These are phyloP conservation scores for Saxophila tyrrhenica DNA, from an alignment of 495 filamentous ascomycete genomes.

Conservation along the genomic window DNA sequence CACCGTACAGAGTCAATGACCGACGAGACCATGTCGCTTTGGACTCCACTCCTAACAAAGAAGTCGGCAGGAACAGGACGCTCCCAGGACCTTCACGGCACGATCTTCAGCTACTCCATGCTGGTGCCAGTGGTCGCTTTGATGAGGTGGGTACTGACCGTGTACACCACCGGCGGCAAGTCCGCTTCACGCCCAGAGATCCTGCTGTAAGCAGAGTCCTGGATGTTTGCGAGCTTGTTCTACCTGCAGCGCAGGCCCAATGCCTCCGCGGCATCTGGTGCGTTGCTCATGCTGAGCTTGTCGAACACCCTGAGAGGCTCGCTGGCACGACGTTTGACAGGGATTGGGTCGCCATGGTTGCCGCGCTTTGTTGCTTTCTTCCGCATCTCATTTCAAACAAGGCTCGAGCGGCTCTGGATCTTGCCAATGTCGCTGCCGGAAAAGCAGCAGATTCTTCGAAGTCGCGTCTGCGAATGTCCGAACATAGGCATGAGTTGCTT, in stretches of 20 bases:
- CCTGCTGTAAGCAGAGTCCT: constrained; percentile 2
- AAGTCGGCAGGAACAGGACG: constrained; percentile 11
- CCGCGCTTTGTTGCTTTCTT: constrained; percentile 2
- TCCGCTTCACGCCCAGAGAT: constrained; percentile 9
- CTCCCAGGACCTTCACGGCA: not conserved
- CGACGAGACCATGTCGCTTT: not conserved
- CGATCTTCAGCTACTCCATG: not conserved
- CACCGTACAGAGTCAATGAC: not conserved
- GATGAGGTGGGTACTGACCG: constrained; percentile 11
- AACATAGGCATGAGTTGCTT: not conserved
- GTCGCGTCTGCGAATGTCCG: not conserved
- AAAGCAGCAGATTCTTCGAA: not conserved
- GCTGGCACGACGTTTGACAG: not conserved
- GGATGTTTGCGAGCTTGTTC: constrained; percentile 8
- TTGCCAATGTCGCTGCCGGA: constrained; percentile 5
- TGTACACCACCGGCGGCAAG: constrained; percentile 11
- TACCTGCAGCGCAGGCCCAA: constrained; percentile 5
- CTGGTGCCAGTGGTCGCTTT: constrained; percentile 5
- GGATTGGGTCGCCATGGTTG: constrained; percentile 10
- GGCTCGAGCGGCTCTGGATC: constrained; percentile 5
- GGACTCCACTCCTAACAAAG: not conserved
- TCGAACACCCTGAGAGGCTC: not conserved
- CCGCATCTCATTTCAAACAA: constrained; percentile 4
- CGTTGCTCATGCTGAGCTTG: constrained; percentile 7
- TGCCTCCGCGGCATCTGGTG: constrained; percentile 7